Base-by-base conservation (phyloP, 495 filamentous ascomycete species). In the Entonaema liquescens region DNA sequence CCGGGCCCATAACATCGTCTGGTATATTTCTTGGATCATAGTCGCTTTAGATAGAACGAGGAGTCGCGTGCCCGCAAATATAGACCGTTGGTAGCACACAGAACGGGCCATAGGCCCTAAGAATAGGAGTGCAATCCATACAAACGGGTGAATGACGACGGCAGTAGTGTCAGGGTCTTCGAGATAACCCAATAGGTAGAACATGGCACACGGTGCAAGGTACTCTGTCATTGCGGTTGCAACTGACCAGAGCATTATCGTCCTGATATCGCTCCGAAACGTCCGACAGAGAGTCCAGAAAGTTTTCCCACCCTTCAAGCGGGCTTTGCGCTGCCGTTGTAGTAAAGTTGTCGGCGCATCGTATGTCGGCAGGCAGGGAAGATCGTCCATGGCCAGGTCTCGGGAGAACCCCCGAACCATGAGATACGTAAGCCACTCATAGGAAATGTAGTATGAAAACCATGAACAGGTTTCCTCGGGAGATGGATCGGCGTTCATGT, bases 381-480 rank as follows among this genome's bases (percentile, higher is more conserved):
- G 60, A 65, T 79, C 79, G 36, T 75, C 76, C 59, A 78, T 75
- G 9, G 69, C 75, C 44, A 80, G 36, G 38, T 76, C 71, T 23
- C 71, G 69, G 29, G 57, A 70, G 42, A 64, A 74, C 4, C 76
- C 77, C 17, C 66, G 73, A n/a, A 77, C 19, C n/a, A 77, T 78
- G 29, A 80, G 62, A 59, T 78, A 72, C 5, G 77, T 79, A 26
- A 80, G 70, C 77, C 77, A 80, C 36, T 73, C 79, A 54, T 80
- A 80, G 1, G 74, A 73, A 47, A 76, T 73, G 56, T 76, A 80
- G 44, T 78, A 80, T 4, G 79, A 80, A 56, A 79, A 78, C 12
- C 71, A 67, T 76, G 54, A 94, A 78, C 44, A 94, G 74, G 52
- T 88, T 85, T 83, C 88, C 89, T 26, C 93, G 90, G 72, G 91